Conservation (phyloP, 257 asterid species). For the Buddleja alternifolia region DNA sequence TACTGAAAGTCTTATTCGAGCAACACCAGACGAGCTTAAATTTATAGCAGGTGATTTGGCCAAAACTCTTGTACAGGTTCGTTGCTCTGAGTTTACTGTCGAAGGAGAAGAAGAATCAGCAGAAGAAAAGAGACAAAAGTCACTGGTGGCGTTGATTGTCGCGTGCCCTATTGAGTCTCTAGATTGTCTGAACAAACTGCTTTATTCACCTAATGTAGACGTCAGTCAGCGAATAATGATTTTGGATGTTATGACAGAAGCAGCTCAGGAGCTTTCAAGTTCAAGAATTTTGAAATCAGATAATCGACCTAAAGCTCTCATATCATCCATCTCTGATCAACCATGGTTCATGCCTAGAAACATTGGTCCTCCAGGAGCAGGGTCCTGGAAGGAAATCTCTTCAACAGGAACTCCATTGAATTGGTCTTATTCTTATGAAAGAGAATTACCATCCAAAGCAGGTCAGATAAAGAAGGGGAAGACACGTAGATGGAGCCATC, state of each 20-base stretch:
- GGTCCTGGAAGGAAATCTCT: conserved; percentile 83
- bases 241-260: conserved; percentile 82
- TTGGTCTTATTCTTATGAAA: conserved; percentile 87
- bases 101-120: conserved; percentile 95
- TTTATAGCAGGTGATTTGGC: conserved; percentile 75
- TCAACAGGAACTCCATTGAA: conserved; percentile 70
- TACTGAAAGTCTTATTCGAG: conserved; percentile 89
- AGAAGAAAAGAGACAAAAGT: conserved; percentile 83
- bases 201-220: conserved; percentile 88
- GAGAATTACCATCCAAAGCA: conserved; percentile 76
- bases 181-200: conserved; percentile 64
- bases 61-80: conserved; percentile 75
- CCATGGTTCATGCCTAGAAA: conserved; percentile 84
- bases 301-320: conserved; percentile 41
- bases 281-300: conserved; percentile 49
- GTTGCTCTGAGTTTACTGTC: conserved; percentile 71
- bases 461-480: conserved; percentile 62
- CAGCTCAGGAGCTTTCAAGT: conserved; percentile 90
- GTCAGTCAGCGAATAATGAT: conserved; percentile 90
- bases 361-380: conserved; percentile 73
- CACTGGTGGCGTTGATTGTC: conserved; percentile 74
- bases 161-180: conserved; percentile 79
- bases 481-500: conserved; percentile 78
- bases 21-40: conserved; percentile 91
- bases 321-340: conserved; percentile 64